A percentile compares a stretch with the other conserved stretches of the same genome.
These are phyloP conservation scores for Avicennia marina DNA, from an alignment of 257 asterid species.

Conservation along the genomic window DNA sequence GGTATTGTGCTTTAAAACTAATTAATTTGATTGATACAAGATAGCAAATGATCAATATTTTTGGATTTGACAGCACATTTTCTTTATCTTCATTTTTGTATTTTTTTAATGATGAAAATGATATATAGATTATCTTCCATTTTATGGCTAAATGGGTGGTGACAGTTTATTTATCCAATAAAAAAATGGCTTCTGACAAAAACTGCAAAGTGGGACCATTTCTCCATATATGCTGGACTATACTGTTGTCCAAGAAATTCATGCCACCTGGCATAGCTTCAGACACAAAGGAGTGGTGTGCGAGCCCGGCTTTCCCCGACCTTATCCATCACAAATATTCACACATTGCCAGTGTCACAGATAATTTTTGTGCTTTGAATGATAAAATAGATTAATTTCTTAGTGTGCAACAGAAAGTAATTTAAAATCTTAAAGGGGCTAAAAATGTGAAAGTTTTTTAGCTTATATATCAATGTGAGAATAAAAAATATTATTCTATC, in stretches of 20 bases:
- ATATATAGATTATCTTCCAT: not conserved
- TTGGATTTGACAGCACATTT: not conserved
- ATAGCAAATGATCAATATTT: not conserved
- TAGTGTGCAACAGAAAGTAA: no score
- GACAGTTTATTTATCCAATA: conserved; percentile 14
- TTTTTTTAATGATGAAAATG: not conserved
- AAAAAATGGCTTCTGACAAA: not conserved
- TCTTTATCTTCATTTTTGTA: not conserved
- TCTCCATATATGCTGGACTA: conserved; percentile 24
- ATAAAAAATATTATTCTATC: no score
- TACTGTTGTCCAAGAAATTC: conserved; percentile 10
- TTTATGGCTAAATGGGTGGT: conserved; percentile 19
- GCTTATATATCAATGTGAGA: no score
- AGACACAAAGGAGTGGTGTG: conserved; percentile 34
- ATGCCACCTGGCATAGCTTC: conserved; percentile 37
- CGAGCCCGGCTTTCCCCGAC: conserved; percentile 19
- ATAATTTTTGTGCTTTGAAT: not conserved
- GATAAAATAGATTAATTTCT: not conserved
- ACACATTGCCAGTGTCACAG: not conserved
- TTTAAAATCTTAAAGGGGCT: no score
- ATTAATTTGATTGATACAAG: not conserved
- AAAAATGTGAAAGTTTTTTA: no score
- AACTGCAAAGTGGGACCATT: conserved; percentile 23
- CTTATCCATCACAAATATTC: conserved; percentile 17
- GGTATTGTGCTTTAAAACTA: not conserved